Evolutionary conservation across 2,329 filamentous ascomycete species (phyloP), one percentile per base, ranked within the genome.

Genomic region (Didymellaceae sp.): DNA sequence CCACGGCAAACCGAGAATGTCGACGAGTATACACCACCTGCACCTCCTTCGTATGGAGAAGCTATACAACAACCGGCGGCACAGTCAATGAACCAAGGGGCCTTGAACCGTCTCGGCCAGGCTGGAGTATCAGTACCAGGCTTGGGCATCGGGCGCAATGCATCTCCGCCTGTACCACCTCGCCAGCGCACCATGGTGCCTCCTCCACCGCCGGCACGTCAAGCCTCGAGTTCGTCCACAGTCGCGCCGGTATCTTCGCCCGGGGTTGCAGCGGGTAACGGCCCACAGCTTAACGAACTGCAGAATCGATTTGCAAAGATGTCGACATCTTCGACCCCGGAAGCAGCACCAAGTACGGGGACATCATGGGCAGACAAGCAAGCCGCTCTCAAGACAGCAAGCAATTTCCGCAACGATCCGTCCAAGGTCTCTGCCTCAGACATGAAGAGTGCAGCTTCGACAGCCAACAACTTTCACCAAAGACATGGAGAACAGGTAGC

Each of bases 61-160:
- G 70, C 55, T 57, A 59, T 52, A 60, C 61, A 57, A 39, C 56
- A 44, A 48, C 51, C 69, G 50, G 40, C 72, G 62, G 44, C 66
- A 58, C 67, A 73, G 30, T 67, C 75, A 38, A 60, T 85, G 33
- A 85, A 86, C 45, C 79, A 82, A 60, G 82, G 79, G 5, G 86
- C 90, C 5, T 70, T 87, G 46, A 80, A 76, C 50, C 82, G 90
- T 32, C 79, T 97, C 7, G 84, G 86, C 9, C 82, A 85, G 28
- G 86, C 89, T 1, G 91, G 91, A 1, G 80, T 96, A 5, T 89
- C 86, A 0, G 90, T 96, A 0, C 87, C 91, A 0, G 88, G 82
- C 0, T 77, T 96, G 4, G 88, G 88, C 5, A 95, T 96, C 54
- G 86, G 85, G 3, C 70, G 66, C 37, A 74, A 59, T 48, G 63